These are phyloP conservation scores for Myochromella boudieri DNA, from an alignment of 768 basidiomycete species.

Conservation along the genomic window DNA sequence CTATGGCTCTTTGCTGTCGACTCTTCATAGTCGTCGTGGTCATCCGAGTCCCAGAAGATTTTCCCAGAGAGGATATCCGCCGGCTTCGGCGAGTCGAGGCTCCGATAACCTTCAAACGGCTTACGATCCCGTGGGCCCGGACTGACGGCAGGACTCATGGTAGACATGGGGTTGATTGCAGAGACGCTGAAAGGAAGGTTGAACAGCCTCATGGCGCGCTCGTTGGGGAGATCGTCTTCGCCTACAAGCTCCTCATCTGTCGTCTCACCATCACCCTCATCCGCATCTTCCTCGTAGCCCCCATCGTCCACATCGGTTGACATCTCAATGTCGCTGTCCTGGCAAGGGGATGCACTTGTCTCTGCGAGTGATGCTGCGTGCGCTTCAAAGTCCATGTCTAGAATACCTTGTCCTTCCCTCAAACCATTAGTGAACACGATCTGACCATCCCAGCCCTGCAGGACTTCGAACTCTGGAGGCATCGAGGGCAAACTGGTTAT, in stretches of 20 bases:
- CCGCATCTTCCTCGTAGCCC: conserved; percentile 47
- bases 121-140: conserved; percentile 38
- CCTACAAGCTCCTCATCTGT: conserved; percentile 87
- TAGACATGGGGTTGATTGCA: conserved; percentile 75
- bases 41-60: conserved; percentile 52
- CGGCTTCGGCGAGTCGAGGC: conserved; percentile 51
- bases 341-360: conserved; percentile 45
- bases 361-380: conserved; percentile 52
- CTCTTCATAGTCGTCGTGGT: conserved; percentile 36
- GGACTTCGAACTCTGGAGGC: conserved; percentile 60
- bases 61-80: conserved; percentile 69
- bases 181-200: conserved; percentile 61
- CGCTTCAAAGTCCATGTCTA: conserved; percentile 74
- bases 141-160: conserved; percentile 57
- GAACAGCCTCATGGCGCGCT: conserved; percentile 74
- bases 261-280: conserved; percentile 67
- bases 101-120: conserved; percentile 22
- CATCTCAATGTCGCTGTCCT: conserved; percentile 55
- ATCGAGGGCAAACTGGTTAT: conserved; percentile 27
- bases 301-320: conserved; percentile 42
- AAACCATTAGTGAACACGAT: conserved; percentile 69
- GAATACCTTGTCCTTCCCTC: conserved; percentile 51
- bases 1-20: conserved; percentile 20
- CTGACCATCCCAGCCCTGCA: conserved; percentile 75
- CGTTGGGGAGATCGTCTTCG: conserved; percentile 68